Evolutionary conservation across 176 grass and related monocot genomes (phyloP).

Genomic region (Musa acuminata): DNA sequence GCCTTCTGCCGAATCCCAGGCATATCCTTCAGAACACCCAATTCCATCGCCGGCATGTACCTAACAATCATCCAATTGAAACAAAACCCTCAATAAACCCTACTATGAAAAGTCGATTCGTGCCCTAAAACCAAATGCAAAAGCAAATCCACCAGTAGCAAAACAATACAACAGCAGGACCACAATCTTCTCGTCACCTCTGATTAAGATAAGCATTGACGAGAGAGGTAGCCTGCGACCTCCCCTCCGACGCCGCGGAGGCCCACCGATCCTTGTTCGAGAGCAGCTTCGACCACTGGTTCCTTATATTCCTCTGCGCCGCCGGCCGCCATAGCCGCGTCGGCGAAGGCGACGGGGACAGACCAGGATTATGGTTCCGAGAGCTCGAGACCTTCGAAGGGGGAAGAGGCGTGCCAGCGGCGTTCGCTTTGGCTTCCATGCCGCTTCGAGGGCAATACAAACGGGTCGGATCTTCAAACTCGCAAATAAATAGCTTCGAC

Average conservation of each 20-base stretch:
- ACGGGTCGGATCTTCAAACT: too few relatives aligned
- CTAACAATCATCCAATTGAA: slow-evolving; percentile 25
- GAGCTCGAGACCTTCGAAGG: not conserved
- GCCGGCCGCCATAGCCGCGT: slow-evolving; percentile 49
- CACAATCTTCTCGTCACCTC: slow-evolving; percentile 21
- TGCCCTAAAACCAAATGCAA: not conserved
- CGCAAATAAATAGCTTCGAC: too few relatives aligned
- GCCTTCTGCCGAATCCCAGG: slow-evolving; percentile 51
- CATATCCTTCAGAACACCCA: slow-evolving; percentile 77
- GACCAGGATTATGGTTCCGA: slow-evolving; percentile 16
- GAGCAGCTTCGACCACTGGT: slow-evolving; percentile 62
- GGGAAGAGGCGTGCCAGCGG: not conserved
- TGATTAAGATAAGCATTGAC: slow-evolving; percentile 46
- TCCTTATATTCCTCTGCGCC: slow-evolving; percentile 62
- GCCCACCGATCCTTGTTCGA: slow-evolving; percentile 42
- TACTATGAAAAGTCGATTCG: not conserved
- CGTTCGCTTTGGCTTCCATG: too few relatives aligned
- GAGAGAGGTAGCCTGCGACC: slow-evolving; percentile 38
- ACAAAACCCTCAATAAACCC: not conserved
- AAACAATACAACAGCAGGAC: not conserved
- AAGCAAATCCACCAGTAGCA: not conserved
- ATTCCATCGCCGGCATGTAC: slow-evolving; percentile 47
- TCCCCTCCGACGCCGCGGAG: slow-evolving; percentile 22
- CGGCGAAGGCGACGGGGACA: slow-evolving; percentile 26
- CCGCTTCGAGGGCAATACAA: too few relatives aligned